phyloP scores from a whole-genome alignment of 1,139 yeast species.

The Yamadazyma dushanensis region DNA sequence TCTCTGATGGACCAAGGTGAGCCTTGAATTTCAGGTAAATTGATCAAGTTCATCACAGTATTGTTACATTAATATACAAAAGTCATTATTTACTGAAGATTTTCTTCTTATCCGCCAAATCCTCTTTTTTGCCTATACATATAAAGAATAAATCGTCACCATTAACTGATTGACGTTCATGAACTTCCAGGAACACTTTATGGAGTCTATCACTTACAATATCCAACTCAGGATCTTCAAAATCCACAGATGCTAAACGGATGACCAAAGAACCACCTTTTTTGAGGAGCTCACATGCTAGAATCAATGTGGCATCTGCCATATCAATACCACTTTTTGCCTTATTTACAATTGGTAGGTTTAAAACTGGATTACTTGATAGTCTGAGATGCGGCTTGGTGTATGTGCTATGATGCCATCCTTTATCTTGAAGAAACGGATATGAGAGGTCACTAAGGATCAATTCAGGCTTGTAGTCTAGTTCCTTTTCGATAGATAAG shows the following conservation, averaged over 20 bases:
- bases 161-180: constrained; percentile 17
- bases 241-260: constrained; percentile 65
- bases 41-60: constrained; percentile 1
- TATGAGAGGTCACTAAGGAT: constrained; percentile 86
- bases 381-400: constrained; percentile 61
- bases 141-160: constrained; percentile 67
- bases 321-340: constrained; percentile 51
- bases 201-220: constrained; percentile 56
- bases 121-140: constrained; percentile 49
- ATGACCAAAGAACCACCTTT: constrained; percentile 74
- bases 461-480: constrained; percentile 45
- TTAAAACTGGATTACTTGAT: constrained; percentile 26
- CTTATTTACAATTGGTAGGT: constrained; percentile 26
- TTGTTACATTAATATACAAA: constrained; percentile 10
- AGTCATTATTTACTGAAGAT: constrained; percentile 23
- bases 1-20: neutral
- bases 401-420: constrained; percentile 72
- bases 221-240: constrained; percentile 51
- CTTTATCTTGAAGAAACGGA: constrained; percentile 64
- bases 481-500: constrained; percentile 4
- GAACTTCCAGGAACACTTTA: constrained; percentile 60
- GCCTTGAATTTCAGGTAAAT: constrained; percentile 2
- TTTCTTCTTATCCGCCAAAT: constrained; percentile 49
- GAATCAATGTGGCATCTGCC: constrained; percentile 85
- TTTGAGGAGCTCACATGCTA: constrained; percentile 67